Evolutionary conservation across 2,329 filamentous ascomycete species (phyloP).

Genomic region (Aspergillus sp.): DNA sequence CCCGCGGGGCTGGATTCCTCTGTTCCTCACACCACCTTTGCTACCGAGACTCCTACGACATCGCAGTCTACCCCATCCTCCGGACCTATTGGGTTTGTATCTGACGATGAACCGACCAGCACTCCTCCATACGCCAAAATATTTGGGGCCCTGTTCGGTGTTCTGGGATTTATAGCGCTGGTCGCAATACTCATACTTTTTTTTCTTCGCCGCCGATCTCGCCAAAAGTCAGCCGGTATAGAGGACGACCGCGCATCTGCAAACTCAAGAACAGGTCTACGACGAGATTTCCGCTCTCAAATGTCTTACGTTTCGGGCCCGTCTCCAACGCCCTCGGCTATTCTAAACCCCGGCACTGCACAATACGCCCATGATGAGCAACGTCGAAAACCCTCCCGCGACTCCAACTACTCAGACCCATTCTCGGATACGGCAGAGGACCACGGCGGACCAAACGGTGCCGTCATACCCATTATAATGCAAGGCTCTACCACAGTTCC

Average conservation of each 20-base stretch:
- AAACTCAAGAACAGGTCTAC: slow-evolving; percentile 19
- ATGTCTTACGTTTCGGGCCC: slow-evolving; percentile 11
- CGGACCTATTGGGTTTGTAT: not conserved
- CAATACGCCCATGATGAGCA: not conserved
- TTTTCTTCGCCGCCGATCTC: slow-evolving; percentile 19
- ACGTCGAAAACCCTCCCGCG: not conserved
- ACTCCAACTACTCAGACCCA: slow-evolving; percentile 10
- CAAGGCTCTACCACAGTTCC: not conserved
- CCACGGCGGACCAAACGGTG: not conserved
- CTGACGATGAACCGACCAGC: not conserved
- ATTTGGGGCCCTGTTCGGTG: slow-evolving; percentile 31
- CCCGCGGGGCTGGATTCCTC: not conserved
- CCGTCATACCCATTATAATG: too few relatives aligned
- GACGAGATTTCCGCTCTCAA: slow-evolving; percentile 12
- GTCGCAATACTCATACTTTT: slow-evolving; percentile 24
- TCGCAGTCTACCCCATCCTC: not conserved
- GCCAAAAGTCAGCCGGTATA: slow-evolving; percentile 4
- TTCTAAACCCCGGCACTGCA: slow-evolving; percentile 2
- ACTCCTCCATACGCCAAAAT: slow-evolving; percentile 20
- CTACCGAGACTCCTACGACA: not conserved
- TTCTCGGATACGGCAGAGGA: slow-evolving; percentile 17
- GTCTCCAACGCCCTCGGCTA: slow-evolving; percentile 13
- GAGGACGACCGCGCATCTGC: slow-evolving; percentile 13
- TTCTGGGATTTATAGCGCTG: slow-evolving; percentile 23
- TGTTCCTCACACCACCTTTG: not conserved